Evolutionary conservation across 768 basidiomycete species (phyloP), one percentile per base, ranked within the genome.

Genomic region (Rhizopogon vesiculosus): DNA sequence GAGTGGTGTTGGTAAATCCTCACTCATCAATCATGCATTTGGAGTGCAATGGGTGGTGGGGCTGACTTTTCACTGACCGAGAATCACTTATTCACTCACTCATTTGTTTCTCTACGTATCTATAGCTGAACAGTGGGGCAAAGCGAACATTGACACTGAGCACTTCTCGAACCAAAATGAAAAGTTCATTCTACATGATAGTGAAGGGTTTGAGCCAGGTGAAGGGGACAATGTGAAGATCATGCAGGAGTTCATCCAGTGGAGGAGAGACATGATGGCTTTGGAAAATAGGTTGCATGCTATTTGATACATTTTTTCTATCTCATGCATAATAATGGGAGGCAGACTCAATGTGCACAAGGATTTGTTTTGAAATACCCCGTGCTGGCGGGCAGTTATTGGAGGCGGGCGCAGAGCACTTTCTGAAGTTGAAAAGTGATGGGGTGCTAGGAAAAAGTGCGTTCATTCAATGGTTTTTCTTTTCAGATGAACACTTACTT

Each of bases 131-230:
- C 25, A 25, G 25, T 5, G 3, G 5, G 25, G 25, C 25, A 0
- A 5, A 25, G 25, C 25, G 3, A 3, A 25, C 19, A 61, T 61
- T 35, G 25, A 61, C 7, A 18, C 3, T 7, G 59, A 48, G 40
- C 35, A 61, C 6, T 39, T 50, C 41, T 58, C 60, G 3, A 0
- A 12, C 5, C 35, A 55, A 16, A 61, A 61, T 12, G 18, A 42
- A 5, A 44, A 28, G 18, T 56, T 61, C 45, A 45, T 61, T 33
- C 50, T 61, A 10, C 60, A 61, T 16, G 56, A 61, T 38, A 61
- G 61, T 28, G 16, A 40, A 56, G 60, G 60, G 9, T 61, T 61
- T 18, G 60, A 61, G 48, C 56, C 61, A 5, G 60, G 60, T 7
- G 53, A 51, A 3, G 8, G 8, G 19, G 39, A 31, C 33, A 61